Conservation (phyloP, 2,329 filamentous ascomycete genomes). For the Colletotrichum sp. region DNA sequence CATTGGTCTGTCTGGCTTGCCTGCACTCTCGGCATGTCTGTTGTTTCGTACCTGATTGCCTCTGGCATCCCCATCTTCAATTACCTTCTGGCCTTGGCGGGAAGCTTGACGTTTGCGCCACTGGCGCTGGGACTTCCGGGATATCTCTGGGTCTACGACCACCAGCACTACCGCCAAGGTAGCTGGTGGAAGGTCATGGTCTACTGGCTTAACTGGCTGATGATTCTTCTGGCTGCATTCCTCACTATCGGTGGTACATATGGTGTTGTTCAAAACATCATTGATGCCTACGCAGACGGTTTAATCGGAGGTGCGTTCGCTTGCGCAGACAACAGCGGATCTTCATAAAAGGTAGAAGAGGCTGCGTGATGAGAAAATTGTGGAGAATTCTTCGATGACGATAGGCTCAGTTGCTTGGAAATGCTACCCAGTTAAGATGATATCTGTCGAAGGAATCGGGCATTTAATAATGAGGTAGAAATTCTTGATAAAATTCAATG, state of each 20-base stretch:
- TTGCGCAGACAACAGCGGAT: conserved; percentile 51
- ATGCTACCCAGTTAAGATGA: neutral
- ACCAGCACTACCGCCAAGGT: conserved; percentile 34
- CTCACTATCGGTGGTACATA: conserved; percentile 46
- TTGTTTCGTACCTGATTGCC: conserved; percentile 35
- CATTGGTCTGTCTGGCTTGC: conserved; percentile 43
- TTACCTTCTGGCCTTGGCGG: conserved; percentile 34
- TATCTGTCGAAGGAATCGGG: neutral
- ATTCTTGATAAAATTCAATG: neutral
- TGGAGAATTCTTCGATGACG: neutral
- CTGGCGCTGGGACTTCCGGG: conserved; percentile 38
- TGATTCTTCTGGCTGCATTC: conserved; percentile 40
- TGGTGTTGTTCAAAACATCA: conserved; percentile 54
- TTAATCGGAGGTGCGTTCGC: conserved; percentile 51
- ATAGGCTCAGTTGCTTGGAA: neutral
- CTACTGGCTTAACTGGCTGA: conserved; percentile 37
- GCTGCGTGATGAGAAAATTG: neutral
- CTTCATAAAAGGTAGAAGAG: conserved; percentile 18
- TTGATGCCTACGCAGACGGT: conserved; percentile 53
- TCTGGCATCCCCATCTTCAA: conserved; percentile 39
- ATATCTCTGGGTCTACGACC: conserved; percentile 40
- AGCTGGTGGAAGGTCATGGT: conserved; percentile 28
- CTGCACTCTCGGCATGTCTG: conserved; percentile 31
- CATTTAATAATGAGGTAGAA: neutral
- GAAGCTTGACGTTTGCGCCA: conserved; percentile 38